phyloP scores from a whole-genome alignment of 805 yeast species.

The Nakazawaea holstii region DNA sequence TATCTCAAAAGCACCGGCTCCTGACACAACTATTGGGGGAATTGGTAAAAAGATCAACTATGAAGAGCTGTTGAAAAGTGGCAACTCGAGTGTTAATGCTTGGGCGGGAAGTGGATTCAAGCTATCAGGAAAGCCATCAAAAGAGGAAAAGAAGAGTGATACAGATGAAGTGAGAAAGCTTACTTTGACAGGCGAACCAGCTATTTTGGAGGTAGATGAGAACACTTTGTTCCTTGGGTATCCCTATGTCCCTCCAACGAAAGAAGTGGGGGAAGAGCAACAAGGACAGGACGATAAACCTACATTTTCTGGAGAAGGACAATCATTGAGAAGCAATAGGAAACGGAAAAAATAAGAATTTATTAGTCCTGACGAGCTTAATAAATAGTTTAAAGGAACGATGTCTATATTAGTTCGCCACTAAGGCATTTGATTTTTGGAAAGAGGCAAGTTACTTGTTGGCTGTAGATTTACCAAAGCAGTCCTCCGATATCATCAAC shows the following conservation, averaged over 20 bases:
- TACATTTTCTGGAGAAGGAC: constrained; percentile 64
- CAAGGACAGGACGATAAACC: constrained; percentile 19
- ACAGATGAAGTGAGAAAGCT: constrained; percentile 35
- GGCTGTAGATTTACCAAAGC: too few relatives aligned
- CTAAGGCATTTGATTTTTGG: too few relatives aligned
- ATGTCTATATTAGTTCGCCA: too few relatives aligned
- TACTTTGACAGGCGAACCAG: constrained; percentile 59
- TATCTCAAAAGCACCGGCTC: constrained; percentile 29
- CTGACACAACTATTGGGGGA: constrained; percentile 27
- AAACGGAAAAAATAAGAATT: constrained; percentile 10
- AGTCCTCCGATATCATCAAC: too few relatives aligned
- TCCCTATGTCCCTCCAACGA: constrained; percentile 55
- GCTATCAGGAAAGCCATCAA: constrained; percentile 53
- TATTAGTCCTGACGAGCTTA: too few relatives aligned
- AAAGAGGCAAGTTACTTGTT: too few relatives aligned
- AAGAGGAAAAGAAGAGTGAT: constrained; percentile 14
- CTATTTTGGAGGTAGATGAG: constrained; percentile 66
- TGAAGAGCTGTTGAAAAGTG: constrained; percentile 46
- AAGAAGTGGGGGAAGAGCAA: constrained; percentile 28
- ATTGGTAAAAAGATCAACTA: constrained; percentile 60
- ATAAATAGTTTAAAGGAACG: too few relatives aligned
- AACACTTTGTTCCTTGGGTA: constrained; percentile 93
- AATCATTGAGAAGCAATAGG: constrained; percentile 63
- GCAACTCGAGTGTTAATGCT: constrained; percentile 19
- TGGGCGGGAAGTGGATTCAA: constrained; percentile 67